Percentiles rank a stretch among this genome's conserved stretches.
Conservation (phyloP, 352 stramenopile genomes). For the Pilasporangium apinafurcum region DNA sequence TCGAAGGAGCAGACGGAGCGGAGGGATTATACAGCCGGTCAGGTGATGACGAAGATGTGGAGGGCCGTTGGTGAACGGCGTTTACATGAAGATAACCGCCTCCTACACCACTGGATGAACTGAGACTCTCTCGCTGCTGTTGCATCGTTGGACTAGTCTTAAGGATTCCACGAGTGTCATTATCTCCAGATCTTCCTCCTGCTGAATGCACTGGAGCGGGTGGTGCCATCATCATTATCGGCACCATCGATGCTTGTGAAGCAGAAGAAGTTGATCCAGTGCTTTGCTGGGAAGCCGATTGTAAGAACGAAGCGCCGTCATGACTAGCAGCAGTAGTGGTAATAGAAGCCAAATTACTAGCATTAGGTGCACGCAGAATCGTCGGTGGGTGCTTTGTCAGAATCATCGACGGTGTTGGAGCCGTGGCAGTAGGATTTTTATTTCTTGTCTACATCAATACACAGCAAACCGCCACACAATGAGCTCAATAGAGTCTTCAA, state of each 20-base stretch:
- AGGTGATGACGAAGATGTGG: background rate
- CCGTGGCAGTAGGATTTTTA: conserved; percentile 12
- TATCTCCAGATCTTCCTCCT: too few species aligned
- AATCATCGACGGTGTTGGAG: conserved; percentile 7
- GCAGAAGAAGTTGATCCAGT: background rate
- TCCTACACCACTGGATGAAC: conserved; percentile 5
- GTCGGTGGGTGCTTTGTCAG: conserved; percentile 40
- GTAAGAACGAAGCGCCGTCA: background rate
- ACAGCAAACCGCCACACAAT: background rate
- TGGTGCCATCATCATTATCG: background rate
- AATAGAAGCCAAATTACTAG: background rate
- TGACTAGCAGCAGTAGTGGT: conserved; percentile 2
- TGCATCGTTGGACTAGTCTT: conserved; percentile 1
- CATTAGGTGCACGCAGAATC: conserved; percentile 15
- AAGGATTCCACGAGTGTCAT: conserved; percentile 1
- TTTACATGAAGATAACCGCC: conserved; percentile 10
- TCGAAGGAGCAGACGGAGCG: too few species aligned
- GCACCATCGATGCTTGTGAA: background rate
- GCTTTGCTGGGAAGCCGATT: background rate
- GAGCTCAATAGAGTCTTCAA: background rate
- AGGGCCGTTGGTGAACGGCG: background rate
- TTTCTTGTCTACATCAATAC: conserved; percentile 14
- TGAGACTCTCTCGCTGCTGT: too few species aligned
- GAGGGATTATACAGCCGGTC: background rate
- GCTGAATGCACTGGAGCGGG: too few species aligned